Evolutionary conservation across 2,329 filamentous ascomycete species (phyloP).

Genomic region (Colletotrichum sp.): DNA sequence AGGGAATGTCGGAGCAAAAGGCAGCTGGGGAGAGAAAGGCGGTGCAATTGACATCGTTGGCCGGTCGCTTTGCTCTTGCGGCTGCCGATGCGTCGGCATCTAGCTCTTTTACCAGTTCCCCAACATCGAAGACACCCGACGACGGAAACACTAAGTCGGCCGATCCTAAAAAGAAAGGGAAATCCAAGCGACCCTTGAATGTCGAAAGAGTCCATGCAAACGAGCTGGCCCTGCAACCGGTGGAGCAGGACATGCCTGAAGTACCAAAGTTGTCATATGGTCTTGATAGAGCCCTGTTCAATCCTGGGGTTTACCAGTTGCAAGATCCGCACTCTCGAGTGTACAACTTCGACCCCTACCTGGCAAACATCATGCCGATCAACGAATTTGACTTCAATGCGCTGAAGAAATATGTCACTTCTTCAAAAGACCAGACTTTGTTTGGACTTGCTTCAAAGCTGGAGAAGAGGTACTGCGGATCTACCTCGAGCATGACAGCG

Average conservation of each 20-base stretch:
- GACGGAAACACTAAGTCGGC: neutral
- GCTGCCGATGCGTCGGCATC: neutral
- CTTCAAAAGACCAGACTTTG: conserved; percentile 80
- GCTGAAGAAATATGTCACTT: conserved; percentile 87
- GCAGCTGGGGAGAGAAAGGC: neutral
- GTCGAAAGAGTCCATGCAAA: neutral
- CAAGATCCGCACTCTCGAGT: conserved; percentile 88
- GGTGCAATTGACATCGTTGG: neutral
- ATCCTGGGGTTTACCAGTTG: conserved; percentile 88
- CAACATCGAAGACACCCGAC: neutral
- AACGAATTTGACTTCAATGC: conserved; percentile 91
- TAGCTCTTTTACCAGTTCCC: neutral
- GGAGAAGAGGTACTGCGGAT: conserved; percentile 85
- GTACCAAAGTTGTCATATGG: conserved; percentile 73
- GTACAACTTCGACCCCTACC: conserved; percentile 96
- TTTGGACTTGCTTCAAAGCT: conserved; percentile 70
- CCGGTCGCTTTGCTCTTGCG: neutral
- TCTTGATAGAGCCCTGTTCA: conserved; percentile 92
- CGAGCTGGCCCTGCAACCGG: conserved; percentile 31
- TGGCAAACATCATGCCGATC: conserved; percentile 91
- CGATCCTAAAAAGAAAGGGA: neutral
- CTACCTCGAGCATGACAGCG: conserved; percentile 95
- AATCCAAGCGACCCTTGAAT: neutral
- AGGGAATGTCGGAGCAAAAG: neutral
- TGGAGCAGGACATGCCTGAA: conserved; percentile 33